phyloP scores from a whole-genome alignment of 805 yeast species.

The Saturnispora halmiae region DNA sequence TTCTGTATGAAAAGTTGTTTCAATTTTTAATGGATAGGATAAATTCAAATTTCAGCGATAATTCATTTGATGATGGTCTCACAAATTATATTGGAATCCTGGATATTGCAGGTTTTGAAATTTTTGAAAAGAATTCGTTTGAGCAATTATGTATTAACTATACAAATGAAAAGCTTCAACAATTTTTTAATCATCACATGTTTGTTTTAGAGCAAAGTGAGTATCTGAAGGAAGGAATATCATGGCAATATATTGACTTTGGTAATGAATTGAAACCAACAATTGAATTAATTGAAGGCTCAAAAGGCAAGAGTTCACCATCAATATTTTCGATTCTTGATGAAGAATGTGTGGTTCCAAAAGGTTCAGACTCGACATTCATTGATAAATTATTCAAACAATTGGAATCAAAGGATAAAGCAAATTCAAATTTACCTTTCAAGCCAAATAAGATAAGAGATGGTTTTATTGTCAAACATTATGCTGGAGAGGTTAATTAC shows the following conservation, averaged over 20 bases:
- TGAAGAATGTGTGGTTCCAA: conserved; percentile 93
- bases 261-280: conserved; percentile 94
- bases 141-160: conserved; percentile 54
- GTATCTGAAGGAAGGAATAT: conserved; percentile 48
- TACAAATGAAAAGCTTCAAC: conserved; percentile 53
- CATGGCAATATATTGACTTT: conserved; percentile 77
- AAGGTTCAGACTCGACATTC: conserved; percentile 74
- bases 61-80: conserved; percentile 19
- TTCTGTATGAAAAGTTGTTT: conserved; percentile 77
- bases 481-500: conserved; percentile 96
- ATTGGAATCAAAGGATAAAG: conserved; percentile 40
- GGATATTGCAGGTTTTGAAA: conserved; percentile 57
- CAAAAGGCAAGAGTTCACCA: conserved; percentile 40
- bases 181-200: conserved; percentile 54
- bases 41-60: conserved; percentile 47
- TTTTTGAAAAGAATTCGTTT: conserved; percentile 47
- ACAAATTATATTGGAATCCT: conserved; percentile 45
- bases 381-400: conserved; percentile 65
- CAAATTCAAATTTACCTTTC: conserved; percentile 37
- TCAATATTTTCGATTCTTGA: conserved; percentile 82
- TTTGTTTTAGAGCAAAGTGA: conserved; percentile 54
- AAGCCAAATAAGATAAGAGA: conserved; percentile 62
- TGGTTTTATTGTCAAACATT: conserved; percentile 81
- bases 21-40: conserved; percentile 66
- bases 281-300: conserved; percentile 77